Conservation (phyloP, 139 green algal genomes). For the Micractinium conductrix region DNA sequence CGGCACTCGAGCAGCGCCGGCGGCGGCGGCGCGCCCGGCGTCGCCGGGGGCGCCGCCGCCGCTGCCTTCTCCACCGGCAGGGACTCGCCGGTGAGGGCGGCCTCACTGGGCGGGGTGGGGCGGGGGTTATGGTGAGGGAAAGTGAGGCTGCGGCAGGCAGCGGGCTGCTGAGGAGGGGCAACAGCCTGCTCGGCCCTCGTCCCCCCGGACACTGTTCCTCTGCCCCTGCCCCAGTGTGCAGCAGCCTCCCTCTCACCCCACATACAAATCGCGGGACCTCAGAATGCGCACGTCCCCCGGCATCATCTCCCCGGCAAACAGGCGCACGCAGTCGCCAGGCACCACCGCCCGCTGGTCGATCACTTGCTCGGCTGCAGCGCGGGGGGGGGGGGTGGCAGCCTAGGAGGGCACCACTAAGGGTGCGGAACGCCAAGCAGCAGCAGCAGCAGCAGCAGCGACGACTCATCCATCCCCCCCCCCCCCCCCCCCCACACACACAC, state of each 20-base stretch:
- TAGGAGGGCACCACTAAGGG: not conserved
- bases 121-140: not conserved
- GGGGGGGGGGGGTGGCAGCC: too few relatives aligned
- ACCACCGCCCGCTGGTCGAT: constrained; percentile 17
- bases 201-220: not conserved
- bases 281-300: constrained; percentile 33
- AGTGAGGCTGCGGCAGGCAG: not conserved
- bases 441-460: too few relatives aligned
- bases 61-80: constrained; percentile 23
- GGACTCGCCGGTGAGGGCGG: constrained; percentile 30
- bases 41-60: not conserved
- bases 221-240: not conserved
- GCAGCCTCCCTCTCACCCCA: constrained; percentile 2
- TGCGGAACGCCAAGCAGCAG: not conserved
- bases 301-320: constrained; percentile 20
- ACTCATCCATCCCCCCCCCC: too few relatives aligned
- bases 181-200: too few relatives aligned
- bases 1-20: constrained; percentile 21
- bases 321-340: constrained; percentile 25
- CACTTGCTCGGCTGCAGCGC: not conserved
- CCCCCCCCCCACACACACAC: not conserved
- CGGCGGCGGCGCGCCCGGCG: not conserved
- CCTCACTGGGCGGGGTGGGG: not conserved
- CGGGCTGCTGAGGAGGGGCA: not conserved
- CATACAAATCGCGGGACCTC: constrained; percentile 2